phyloP scores from a whole-genome alignment of 2,329 filamentous ascomycete genomes.

The Apiospora malaysiana region DNA sequence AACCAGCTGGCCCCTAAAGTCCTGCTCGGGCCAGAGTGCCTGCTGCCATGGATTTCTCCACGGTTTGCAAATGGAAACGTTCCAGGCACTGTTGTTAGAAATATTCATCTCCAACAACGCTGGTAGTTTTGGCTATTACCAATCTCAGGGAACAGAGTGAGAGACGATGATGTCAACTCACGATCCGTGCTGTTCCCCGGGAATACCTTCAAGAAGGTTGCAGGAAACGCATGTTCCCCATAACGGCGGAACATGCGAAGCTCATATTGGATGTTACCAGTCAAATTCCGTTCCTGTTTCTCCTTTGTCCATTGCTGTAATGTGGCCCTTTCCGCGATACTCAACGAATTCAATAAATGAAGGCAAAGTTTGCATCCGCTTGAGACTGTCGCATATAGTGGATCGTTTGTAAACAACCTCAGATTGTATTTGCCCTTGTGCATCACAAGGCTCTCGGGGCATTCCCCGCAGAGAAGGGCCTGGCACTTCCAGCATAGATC shows the following conservation, averaged over 20 bases:
- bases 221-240: not conserved
- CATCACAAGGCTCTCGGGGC: not conserved
- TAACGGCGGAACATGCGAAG: not conserved
- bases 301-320: not conserved
- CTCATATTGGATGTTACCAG: not conserved
- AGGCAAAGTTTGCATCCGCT: not conserved
- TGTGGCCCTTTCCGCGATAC: not conserved
- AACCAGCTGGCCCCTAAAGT: not conserved
- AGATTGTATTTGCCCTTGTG: accelerated
- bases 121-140: too few relatives aligned
- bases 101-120: too few relatives aligned
- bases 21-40: not conserved
- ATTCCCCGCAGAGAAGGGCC: not conserved
- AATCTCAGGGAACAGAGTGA: not conserved
- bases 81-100: not conserved
- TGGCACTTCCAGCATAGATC: not conserved
- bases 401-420: not conserved
- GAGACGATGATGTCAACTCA: not conserved
- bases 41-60: not conserved
- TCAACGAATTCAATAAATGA: not conserved
- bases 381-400: not conserved
- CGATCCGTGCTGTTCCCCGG: not conserved
- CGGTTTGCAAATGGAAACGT: not conserved
- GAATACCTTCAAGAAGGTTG: not conserved
- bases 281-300: not conserved